Evolutionary conservation across 805 yeast species (phyloP).

Genomic region (Maudiozyma serrabonitensis): DNA sequence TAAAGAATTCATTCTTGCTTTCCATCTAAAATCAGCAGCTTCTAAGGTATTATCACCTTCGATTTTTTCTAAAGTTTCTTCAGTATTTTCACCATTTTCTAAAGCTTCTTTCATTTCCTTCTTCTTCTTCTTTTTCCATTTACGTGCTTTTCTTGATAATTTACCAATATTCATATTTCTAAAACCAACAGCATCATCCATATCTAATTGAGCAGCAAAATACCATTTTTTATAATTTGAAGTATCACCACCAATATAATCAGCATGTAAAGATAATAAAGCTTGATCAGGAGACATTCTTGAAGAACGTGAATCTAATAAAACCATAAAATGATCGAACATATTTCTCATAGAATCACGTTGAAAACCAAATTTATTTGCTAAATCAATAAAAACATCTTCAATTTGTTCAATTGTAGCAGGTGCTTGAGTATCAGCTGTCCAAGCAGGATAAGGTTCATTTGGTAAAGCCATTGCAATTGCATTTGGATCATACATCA

Average conservation of each 20-base stretch:
- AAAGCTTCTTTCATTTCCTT: slow-evolving; percentile 52
- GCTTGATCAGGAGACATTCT: slow-evolving; percentile 90
- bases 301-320: slow-evolving; percentile 73
- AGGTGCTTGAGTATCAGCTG: slow-evolving; percentile 89
- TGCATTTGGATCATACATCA: slow-evolving; percentile 48
- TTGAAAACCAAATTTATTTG: slow-evolving; percentile 82
- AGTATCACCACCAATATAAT: slow-evolving; percentile 79
- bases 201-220: slow-evolving; percentile 79
- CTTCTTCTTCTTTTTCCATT: slow-evolving; percentile 71
- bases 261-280: slow-evolving; percentile 71
- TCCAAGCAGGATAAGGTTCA: slow-evolving; percentile 99
- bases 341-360: slow-evolving; percentile 88
- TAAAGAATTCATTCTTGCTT: slow-evolving; percentile 63
- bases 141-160: slow-evolving; percentile 64
- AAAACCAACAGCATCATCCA: slow-evolving; percentile 77
- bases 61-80: slow-evolving; percentile 48
- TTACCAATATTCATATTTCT: slow-evolving; percentile 68
- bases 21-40: slow-evolving; percentile 78
- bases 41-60: slow-evolving; percentile 81
- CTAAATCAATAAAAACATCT: slow-evolving; percentile 73
- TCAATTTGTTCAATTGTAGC: slow-evolving; percentile 77
- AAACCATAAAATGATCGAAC: slow-evolving; percentile 80
- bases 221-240: slow-evolving; percentile 84
- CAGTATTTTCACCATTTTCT: slow-evolving; percentile 49
- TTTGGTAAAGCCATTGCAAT: slow-evolving; percentile 64